Base-by-base conservation (phyloP, 805 yeast genomes). In the Danielia reshetovae region DNA sequence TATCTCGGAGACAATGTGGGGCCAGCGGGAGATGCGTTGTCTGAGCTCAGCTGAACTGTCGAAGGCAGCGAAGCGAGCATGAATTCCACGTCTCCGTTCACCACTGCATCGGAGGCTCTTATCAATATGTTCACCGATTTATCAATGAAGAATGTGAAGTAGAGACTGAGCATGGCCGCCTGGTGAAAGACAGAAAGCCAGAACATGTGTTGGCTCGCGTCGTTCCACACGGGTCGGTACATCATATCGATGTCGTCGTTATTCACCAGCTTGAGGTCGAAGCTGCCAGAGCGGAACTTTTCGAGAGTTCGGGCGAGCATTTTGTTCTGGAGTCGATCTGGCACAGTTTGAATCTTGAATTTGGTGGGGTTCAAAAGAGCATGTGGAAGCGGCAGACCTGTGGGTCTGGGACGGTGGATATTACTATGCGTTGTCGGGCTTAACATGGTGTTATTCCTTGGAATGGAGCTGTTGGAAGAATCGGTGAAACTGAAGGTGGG, bases 131-230 rank as follows among this genome's bases (percentile, higher is more conserved):
- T 65, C 27, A 64, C 46, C 0, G 68, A 53, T 31, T 62, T 52
- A 34, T 65, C 70, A 45, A 65, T 55, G 39, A 65, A 57, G 38
- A 63, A 65, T 2, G 55, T 52, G 40, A 56, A 59, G 36, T 62
- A 63, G 7, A 60, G 48, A 23, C 59, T 51, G 27, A 60, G 45
- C 4, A 49, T 44, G 3, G 51, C 48, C 13, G 61, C 52, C 29
- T 54, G 57, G 29, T 55, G 47, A 37, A 57, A 57, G 16, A 64
- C 37, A 0, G 52, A 36, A n/a, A 45, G 39, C 71, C 70, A 65
- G 28, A 65, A 48, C 15, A 27, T 32, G 21, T 49, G 43, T 14
- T 41, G 45, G 30, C 48, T 49, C 6, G 38, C 30, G 12, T 47
- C 42, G 11, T 35, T 34, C 60, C 65, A 61, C 1, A 57, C 50